Conservation (phyloP, 192 early-diverging fungal genomes). For the Haplosporangium gracile region DNA sequence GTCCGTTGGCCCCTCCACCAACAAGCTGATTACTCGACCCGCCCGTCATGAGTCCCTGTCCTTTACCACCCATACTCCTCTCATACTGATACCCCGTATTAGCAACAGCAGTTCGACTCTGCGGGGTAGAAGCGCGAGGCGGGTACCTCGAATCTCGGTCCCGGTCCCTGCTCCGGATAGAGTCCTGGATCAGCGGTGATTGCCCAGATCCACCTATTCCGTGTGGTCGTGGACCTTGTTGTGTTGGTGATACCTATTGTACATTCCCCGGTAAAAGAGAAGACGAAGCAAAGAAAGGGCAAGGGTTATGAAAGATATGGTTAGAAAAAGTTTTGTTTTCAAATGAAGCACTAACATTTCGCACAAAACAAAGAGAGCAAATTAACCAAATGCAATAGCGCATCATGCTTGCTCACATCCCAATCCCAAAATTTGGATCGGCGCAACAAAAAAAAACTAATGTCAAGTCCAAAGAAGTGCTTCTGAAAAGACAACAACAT, state of each 20-base stretch:
- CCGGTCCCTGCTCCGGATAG: constrained; percentile 7
- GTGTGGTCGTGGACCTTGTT: constrained; percentile 23
- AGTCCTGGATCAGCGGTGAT: constrained; percentile 9
- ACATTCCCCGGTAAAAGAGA: not conserved
- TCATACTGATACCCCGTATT: not conserved
- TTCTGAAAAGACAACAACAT: not conserved
- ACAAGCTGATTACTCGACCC: constrained; percentile 11
- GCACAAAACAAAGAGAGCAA: too few relatives aligned
- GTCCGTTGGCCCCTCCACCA: constrained; percentile 5
- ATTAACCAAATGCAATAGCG: too few relatives aligned
- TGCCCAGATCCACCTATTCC: constrained; percentile 33
- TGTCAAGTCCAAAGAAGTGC: not conserved
- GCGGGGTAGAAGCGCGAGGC: constrained; percentile 31
- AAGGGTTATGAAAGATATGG: not conserved
- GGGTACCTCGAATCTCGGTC: constrained; percentile 36
- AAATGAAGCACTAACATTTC: not conserved
- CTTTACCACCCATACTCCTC: not conserved
- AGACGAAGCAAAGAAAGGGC: not conserved
- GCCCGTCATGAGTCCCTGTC: not conserved
- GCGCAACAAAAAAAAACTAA: too few relatives aligned
- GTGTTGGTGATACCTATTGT: not conserved
- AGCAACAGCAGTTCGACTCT: constrained; percentile 28
- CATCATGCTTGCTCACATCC: too few relatives aligned
- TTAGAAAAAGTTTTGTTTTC: not conserved
- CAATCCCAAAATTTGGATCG: too few relatives aligned